Conservation (phyloP, 768 basidiomycete genomes). For the Pisolithus albus region DNA sequence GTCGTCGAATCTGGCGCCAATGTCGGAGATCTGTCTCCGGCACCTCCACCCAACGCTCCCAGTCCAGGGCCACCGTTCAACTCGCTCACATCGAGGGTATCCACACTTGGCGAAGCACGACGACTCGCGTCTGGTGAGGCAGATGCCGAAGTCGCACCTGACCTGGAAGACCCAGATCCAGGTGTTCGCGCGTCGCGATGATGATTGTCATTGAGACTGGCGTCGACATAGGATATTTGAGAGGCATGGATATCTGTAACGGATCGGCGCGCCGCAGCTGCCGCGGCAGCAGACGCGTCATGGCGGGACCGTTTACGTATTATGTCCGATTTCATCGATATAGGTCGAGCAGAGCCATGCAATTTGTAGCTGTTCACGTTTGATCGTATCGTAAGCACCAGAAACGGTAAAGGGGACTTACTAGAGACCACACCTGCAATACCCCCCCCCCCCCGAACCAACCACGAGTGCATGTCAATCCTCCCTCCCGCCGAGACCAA, state of each 20-base stretch:
- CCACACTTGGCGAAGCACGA: conserved; percentile 59
- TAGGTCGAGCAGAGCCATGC: conserved; percentile 78
- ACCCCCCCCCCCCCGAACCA: too few relatives aligned
- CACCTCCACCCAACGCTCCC: too few relatives aligned
- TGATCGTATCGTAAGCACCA: conserved; percentile 1
- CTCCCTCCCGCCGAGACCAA: neutral
- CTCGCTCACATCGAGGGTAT: conserved; percentile 13
- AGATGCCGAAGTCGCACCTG: conserved; percentile 32
- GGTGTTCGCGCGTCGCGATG: too few relatives aligned
- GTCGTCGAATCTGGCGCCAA: conserved; percentile 68
- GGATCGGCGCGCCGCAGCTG: conserved; percentile 59
- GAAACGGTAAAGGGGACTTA: conserved; percentile 27
- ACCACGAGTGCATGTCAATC: too few relatives aligned
- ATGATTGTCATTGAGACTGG: too few relatives aligned
- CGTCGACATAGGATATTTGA: too few relatives aligned
- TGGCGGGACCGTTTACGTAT: conserved; percentile 84
- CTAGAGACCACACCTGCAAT: conserved; percentile 68
- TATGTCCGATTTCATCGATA: conserved; percentile 88
- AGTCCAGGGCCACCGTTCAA: too few relatives aligned
- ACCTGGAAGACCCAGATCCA: too few relatives aligned
- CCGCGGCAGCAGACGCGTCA: conserved; percentile 54
- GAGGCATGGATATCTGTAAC: conserved; percentile 11
- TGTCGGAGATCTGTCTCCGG: conserved; percentile 42
- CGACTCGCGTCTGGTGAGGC: conserved; percentile 70
- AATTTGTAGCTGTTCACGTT: conserved; percentile 55